Base-by-base conservation (phyloP, 108 stramenopile genomes). In the Mayamaea pseudoterrestris region DNA sequence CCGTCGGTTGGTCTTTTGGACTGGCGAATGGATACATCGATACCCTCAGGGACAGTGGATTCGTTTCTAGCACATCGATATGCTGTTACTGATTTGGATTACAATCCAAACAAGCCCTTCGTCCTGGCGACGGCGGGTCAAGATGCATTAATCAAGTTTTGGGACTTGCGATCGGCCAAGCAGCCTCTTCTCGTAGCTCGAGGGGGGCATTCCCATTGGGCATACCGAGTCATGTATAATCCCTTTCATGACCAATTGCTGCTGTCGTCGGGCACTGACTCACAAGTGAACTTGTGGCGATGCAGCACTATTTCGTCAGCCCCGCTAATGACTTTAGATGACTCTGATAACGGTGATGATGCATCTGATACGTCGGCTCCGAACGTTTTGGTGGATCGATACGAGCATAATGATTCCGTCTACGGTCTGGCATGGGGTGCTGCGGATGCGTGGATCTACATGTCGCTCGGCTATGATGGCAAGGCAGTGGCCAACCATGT, bases 161-260 rank as follows among this genome's bases (percentile, higher is more conserved):
- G 96, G 94, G 98, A 99, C 73, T 53, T 84, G 61, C 76, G 83
- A 26, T 47, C 50, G 14, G 29, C 59, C 29, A 54, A 50, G 53
- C 74, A 32, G 41, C 83, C 70, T 46, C 50, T 74, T 12, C 40
- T 69, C 56, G 65, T 64, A 22, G 60, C 66, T 25, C 65, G 93
- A 2, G 82, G 83, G 17, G 93, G 90, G 23, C 96, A 98, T 69
- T 64, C 68, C 12, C 93, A 98, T 74, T 94, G 87, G 90, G 56
- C 61, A 20, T 74, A 69, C 11, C 47, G 53, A 35, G 87, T 93
- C 5, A 30, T 42, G 11, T 99, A 95, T 73, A 99, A 99, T 72
- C 91, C 89, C 2, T 97, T 87, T 68, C 95, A 99, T 63, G 98
- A 99, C 69, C 98, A 99, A 65, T 61, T 99, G 47, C 57, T 99